Percentiles rank a stretch among this genome's conserved stretches.
phyloP scores from a whole-genome alignment of 305 asterid genomes.

The Fraxinus paxiana region DNA sequence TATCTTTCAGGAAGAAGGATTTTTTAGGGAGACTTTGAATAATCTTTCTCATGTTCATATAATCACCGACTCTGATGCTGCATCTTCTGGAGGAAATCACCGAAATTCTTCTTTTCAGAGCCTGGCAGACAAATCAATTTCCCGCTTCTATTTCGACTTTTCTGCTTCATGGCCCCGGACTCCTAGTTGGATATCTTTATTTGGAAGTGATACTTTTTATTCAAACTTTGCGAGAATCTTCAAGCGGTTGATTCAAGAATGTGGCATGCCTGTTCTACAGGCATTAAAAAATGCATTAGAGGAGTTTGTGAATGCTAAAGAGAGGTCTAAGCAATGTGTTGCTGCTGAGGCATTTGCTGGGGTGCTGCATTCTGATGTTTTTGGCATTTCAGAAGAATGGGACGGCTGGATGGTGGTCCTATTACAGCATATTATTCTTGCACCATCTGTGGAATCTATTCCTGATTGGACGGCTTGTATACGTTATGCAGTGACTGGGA shows the following conservation, averaged over 20 bases:
- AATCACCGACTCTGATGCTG: slow-evolving; percentile 61
- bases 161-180: slow-evolving; percentile 99
- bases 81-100: slow-evolving; percentile 72
- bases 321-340: slow-evolving; percentile 96
- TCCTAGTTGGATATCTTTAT: slow-evolving; percentile 91
- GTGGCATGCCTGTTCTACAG: slow-evolving; percentile 81
- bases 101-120: slow-evolving; percentile 83
- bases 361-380: slow-evolving; percentile 85
- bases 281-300: slow-evolving; percentile 64
- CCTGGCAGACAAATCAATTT: slow-evolving; percentile 86
- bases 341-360: slow-evolving; percentile 99
- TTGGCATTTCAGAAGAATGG: slow-evolving; percentile 87
- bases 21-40: slow-evolving; percentile 72
- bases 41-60: slow-evolving; percentile 94
- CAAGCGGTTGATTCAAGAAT: slow-evolving; percentile 90
- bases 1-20: slow-evolving; percentile 89
- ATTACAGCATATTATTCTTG: slow-evolving; percentile 65
- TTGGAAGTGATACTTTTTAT: slow-evolving; percentile 79
- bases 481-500: slow-evolving; percentile 95
- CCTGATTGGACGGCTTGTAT: slow-evolving; percentile 97
- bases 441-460: slow-evolving; percentile 87
- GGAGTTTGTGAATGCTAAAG: slow-evolving; percentile 78
- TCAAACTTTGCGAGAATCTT: slow-evolving; percentile 87
- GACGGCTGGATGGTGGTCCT: slow-evolving; percentile 82
- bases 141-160: slow-evolving; percentile 93